Evolutionary conservation across 2,329 filamentous ascomycete genomes (phyloP), one percentile per base, ranked within the genome.

Genomic region (Diplocarpon rosae): DNA sequence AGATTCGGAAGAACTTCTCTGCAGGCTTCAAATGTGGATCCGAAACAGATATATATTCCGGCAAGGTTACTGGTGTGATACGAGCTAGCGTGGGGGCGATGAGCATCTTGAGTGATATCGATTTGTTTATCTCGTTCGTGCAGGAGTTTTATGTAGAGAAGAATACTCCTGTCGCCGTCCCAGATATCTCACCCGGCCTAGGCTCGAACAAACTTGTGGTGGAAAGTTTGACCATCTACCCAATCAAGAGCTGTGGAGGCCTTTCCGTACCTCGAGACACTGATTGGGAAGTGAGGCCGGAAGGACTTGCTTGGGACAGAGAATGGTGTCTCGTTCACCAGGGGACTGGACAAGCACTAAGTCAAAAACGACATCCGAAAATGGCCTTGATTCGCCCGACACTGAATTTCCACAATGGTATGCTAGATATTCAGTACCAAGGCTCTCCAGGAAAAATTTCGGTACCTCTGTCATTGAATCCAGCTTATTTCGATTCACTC

Each of bases 261-360:
- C 94, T 83, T 61, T 68, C 69, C 30, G 70, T 96, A 27, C 82
- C 87, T 1, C 50, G 65, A 0, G 72, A 69, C 2, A 67, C 66
- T 7, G 59, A 70, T 12, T 98, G 92, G 92, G 78, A 85, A 55
- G 72, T 96, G 15, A 77, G 75, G 44, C 70, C 75, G 7, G 88
- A 95, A 65, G 92, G 92, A 0, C 69, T 98, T 2, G 83, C 80
- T 8, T 96, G 90, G 88, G 92, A 98, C 62, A 75, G 92, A 49
- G 90, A 96, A 67, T 98, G 92, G 90, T 96, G 90, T 64, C 69
- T 98, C 15, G 72, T 98, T 12, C 89, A 95, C 60, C 76, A 80
- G 58, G 88, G 86, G 35, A 93, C 89, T 1, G 84, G 86, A 0
- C 79, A 81, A 55, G 87, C 83, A 5, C 68, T 98, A 43, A 95